Base-by-base conservation (phyloP, 805 yeast species). In the Starmerella vitae region DNA sequence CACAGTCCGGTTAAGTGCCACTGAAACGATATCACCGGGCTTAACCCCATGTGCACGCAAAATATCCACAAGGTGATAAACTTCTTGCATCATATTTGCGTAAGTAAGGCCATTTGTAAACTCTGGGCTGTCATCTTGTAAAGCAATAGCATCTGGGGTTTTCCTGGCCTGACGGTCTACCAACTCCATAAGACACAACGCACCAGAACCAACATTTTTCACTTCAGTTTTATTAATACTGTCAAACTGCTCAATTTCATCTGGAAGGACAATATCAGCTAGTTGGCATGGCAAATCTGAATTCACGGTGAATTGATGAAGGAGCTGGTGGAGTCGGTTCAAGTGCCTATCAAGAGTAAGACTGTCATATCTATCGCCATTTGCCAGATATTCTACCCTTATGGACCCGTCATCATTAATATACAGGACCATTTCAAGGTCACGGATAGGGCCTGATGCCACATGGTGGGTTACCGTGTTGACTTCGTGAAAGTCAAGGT, bases 391-490 rank as follows among this genome's bases (percentile, higher is more conserved):
- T 32, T 44, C 47, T 1, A 44, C 42, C 14, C 24, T n/a, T 15
- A 34, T 13, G 8, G 15, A 12, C 3, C 36, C 37, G 3, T 34
- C 36, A 4, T 31, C 40, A 17, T 20, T 22, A 12, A 37, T 20
- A n/a, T 30, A 34, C n/a, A 44, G 38, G 2, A 37, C 44, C 5
- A 44, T 14, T 14, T 44, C 47, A 8, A 44, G 22, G 20, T 44
- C 47, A 14, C 47, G 34, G n/a, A 44, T 35, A 4, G 47, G 47
- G 7, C 47, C 47, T 1, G 47, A 40, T 3, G 47, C 47, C 9
- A 44, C 17, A 25, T 44, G 47, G 20, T 41, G 44, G 2, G 47
- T 44, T 8, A 3, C 28, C 8, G 29, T 17, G 1, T 41, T 36
- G 10, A 41, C 17, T 2, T 36, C 37, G 7, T 35, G 38, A 20